These are phyloP conservation scores for Diplodia seriata DNA, from an alignment of 2,329 filamentous ascomycete species.

Conservation along the genomic window DNA sequence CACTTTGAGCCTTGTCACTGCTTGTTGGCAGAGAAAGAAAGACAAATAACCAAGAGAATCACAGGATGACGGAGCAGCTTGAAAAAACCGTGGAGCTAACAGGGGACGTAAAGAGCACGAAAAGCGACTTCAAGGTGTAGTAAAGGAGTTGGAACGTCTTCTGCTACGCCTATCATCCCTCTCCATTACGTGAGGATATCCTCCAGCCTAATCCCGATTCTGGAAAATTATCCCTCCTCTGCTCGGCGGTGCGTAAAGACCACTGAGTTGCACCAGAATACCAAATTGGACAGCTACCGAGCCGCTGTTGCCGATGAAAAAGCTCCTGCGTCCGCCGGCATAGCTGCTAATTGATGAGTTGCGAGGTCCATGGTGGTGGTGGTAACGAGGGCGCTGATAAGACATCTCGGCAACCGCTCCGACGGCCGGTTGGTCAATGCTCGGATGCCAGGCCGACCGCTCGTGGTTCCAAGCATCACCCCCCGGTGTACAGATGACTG, in stretches of 20 bases:
- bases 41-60: too few species aligned
- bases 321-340: background rate
- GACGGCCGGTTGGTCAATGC: slow-evolving; percentile 10
- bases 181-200: slow-evolving; percentile 23
- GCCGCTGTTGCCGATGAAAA: background rate
- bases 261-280: background rate
- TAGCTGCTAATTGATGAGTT: background rate
- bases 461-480: background rate
- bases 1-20: background rate
- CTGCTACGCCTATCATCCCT: slow-evolving; percentile 12
- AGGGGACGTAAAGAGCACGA: background rate
- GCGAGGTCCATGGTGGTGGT: background rate
- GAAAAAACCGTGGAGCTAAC: background rate
- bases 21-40: background rate
- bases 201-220: slow-evolving; percentile 16
- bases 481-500: background rate
- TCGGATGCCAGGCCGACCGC: slow-evolving; percentile 1
- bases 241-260: background rate
- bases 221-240: slow-evolving; percentile 24
- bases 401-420: slow-evolving; percentile 2
- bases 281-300: background rate
- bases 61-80: background rate
- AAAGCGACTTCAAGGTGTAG: slow-evolving; percentile 3
- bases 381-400: slow-evolving; percentile 1
- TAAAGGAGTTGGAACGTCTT: slow-evolving; percentile 7